These are phyloP conservation scores for bread wheat (Triticum aestivum) DNA, from an alignment of 176 grass and related monocot species.

Conservation along the genomic window IWGSC_CS_RefSeq_v2.1 NC_057797.1:770169710-770170209, in stretches of 20 bases:
- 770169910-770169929: background rate
- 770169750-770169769: too few species aligned
- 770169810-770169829: too few species aligned
- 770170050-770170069: background rate
- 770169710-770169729: too few species aligned
- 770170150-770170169: background rate
- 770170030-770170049: background rate
- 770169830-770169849: too few species aligned
- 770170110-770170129: background rate
- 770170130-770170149: background rate
- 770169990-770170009: background rate
- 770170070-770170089: conserved; percentile 8
- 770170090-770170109: background rate
- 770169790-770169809: too few species aligned
- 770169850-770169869: too few species aligned
- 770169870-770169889: too few species aligned
- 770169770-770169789: too few species aligned
- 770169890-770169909: too few species aligned
- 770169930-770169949: background rate
- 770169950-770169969: background rate
- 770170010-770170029: background rate
- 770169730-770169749: too few species aligned
- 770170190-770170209: background rate
- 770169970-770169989: background rate
- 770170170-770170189: background rate